phyloP scores from a whole-genome alignment of 2,329 filamentous ascomycete genomes.

The Colletotrichum acutatum region DNA sequence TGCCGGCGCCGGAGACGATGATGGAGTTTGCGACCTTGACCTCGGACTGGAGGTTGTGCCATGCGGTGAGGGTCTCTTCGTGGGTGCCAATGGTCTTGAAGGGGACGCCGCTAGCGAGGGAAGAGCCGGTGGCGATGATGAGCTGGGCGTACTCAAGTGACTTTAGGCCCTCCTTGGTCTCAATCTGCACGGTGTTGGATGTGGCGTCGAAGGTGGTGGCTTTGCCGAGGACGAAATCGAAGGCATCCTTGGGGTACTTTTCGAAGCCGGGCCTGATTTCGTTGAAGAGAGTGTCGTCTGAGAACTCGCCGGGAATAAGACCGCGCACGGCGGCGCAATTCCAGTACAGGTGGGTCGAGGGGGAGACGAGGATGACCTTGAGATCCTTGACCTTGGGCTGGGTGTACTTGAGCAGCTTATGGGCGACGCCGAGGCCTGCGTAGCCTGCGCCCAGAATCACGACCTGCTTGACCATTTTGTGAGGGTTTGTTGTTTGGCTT shows the following conservation, averaged over 20 bases:
- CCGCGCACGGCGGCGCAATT: conserved; percentile 59
- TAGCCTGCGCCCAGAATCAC: conserved; percentile 62
- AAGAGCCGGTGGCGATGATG: conserved; percentile 66
- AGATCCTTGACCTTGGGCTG: conserved; percentile 47
- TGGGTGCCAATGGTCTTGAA: conserved; percentile 60
- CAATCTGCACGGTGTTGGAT: conserved; percentile 54
- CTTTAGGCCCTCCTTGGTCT: conserved; percentile 47
- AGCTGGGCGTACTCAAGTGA: conserved; percentile 62
- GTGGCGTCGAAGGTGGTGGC: conserved; percentile 56
- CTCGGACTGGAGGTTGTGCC: conserved; percentile 44
- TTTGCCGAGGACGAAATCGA: conserved; percentile 63
- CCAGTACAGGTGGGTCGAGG: conserved; percentile 62
- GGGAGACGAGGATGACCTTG: conserved; percentile 58
- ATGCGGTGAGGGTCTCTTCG: conserved; percentile 51
- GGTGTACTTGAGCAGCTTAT: conserved; percentile 60
- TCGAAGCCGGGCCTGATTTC: conserved; percentile 56
- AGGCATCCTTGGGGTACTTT: conserved; percentile 57
- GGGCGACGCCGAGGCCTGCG: conserved; percentile 58
- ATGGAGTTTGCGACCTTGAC: conserved; percentile 46
- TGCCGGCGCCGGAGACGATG: conserved; percentile 50
- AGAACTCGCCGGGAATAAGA: conserved; percentile 57
- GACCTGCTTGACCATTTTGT: conserved; percentile 43
- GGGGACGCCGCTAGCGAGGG: conserved; percentile 51
- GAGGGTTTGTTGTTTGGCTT: background rate
- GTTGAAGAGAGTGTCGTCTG: conserved; percentile 54